phyloP scores from a whole-genome alignment of 305 asterid genomes.

The Solanum hybrid region DNA sequence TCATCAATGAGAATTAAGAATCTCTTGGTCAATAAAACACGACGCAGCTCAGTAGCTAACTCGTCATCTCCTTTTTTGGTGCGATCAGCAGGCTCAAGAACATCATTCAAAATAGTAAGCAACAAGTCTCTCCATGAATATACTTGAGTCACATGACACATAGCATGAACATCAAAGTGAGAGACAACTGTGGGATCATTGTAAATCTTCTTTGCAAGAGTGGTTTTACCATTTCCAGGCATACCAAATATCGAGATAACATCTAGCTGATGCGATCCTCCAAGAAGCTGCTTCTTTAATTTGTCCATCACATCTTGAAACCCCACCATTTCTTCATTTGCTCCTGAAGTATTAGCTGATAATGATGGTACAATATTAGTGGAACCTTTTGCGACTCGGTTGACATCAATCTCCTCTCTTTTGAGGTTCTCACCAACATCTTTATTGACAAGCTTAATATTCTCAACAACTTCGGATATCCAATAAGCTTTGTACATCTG shows the following conservation, averaged over 20 bases:
- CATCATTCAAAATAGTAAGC: neutral
- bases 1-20: conserved; percentile 5
- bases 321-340: neutral
- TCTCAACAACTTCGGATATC: neutral
- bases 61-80: neutral
- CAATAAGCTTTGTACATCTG: neutral
- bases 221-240: conserved; percentile 2
- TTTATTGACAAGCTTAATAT: neutral
- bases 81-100: neutral
- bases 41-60: neutral
- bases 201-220: neutral
- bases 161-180: neutral
- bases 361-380: neutral
- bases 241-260: neutral
- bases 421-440: neutral
- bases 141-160: neutral
- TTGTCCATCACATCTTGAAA: neutral
- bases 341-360: neutral
- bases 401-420: neutral
- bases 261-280: neutral
- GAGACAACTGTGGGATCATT: neutral
- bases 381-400: neutral
- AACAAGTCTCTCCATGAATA: conserved; percentile 1
- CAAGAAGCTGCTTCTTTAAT: neutral
- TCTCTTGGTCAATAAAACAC: neutral